Conservation (phyloP, 2,329 filamentous ascomycete genomes). For the Hymenoscyphus salicellus region DNA sequence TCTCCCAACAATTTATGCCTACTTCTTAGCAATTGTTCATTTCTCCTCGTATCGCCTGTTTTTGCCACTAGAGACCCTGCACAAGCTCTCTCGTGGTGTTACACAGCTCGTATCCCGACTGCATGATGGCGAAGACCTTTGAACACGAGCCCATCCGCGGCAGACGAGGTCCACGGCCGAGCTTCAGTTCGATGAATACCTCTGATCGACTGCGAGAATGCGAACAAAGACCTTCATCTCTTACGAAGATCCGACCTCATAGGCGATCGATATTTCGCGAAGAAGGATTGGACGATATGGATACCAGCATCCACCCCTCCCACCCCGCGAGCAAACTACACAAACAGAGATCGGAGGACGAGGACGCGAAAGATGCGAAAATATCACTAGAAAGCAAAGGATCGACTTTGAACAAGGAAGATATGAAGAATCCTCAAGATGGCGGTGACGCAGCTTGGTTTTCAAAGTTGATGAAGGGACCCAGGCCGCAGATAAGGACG, state of each 20-base stretch:
- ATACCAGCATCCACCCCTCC: constrained; percentile 19
- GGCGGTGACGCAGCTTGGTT: constrained; percentile 17
- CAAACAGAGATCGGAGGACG: constrained; percentile 13
- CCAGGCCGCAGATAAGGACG: constrained; percentile 42
- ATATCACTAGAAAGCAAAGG: constrained; percentile 4
- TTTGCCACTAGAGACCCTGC: neutral
- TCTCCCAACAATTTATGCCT: neutral
- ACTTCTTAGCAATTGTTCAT: neutral
- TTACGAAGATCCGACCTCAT: constrained; percentile 18
- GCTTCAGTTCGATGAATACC: constrained; percentile 27
- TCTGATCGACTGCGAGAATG: constrained; percentile 27
- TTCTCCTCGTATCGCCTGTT: neutral
- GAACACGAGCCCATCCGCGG: constrained; percentile 18
- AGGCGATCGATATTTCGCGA: constrained; percentile 29
- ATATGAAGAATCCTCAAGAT: neutral
- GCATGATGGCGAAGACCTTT: constrained; percentile 10
- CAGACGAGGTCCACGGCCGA: constrained; percentile 18
- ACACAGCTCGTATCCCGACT: neutral
- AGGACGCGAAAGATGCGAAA: constrained; percentile 11
- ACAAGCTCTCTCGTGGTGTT: neutral
- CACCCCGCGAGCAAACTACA: constrained; percentile 9
- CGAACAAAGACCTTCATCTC: constrained; percentile 15
- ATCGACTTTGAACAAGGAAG: neutral
- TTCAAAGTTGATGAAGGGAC: constrained; percentile 22
- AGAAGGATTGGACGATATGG: constrained; percentile 31